phyloP scores from a whole-genome alignment of 2,329 filamentous ascomycete genomes.

The Aspergillus sp. region DNA sequence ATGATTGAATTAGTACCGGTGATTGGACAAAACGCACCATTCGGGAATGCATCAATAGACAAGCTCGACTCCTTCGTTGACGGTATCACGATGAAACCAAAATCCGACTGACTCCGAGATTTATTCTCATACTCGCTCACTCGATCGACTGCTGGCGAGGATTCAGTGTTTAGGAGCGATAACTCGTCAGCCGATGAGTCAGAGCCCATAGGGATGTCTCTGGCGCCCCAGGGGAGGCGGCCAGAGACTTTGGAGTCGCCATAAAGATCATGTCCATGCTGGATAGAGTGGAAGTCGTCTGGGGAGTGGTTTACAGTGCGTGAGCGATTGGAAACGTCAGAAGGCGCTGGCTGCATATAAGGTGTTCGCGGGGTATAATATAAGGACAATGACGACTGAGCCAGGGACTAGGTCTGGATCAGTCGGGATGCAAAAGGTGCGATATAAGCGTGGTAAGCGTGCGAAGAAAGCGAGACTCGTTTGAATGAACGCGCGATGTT shows the following conservation, averaged over 20 bases:
- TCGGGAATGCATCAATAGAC: slow-evolving; percentile 67
- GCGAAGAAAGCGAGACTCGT: slow-evolving; percentile 1
- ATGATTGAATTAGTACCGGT: slow-evolving; percentile 2
- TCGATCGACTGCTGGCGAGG: slow-evolving; percentile 49
- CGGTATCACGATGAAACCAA: slow-evolving; percentile 53
- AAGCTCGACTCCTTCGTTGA: slow-evolving; percentile 45
- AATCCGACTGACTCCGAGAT: slow-evolving; percentile 42
- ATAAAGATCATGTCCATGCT: slow-evolving; percentile 59
- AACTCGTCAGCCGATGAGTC: slow-evolving; percentile 22
- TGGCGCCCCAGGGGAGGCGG: slow-evolving; percentile 42
- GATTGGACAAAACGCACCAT: slow-evolving; percentile 61
- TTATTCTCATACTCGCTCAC: slow-evolving; percentile 58
- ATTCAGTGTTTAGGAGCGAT: slow-evolving; percentile 31
- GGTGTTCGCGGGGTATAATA: slow-evolving; percentile 35
- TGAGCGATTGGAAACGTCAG: slow-evolving; percentile 50
- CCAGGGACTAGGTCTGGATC: slow-evolving; percentile 50
- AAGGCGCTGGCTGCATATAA: slow-evolving; percentile 68
- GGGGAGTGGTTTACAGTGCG: slow-evolving; percentile 39
- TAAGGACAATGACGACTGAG: slow-evolving; percentile 52
- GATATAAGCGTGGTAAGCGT: slow-evolving; percentile 7
- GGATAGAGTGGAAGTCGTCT: slow-evolving; percentile 44
- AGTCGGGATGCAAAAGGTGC: slow-evolving; percentile 39
- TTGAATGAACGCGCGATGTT: neutral
- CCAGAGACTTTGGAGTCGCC: slow-evolving; percentile 46
- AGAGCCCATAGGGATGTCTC: slow-evolving; percentile 29